Evolutionary conservation across 306 rosid species (phyloP).

Genomic region (Prunus mira): DNA sequence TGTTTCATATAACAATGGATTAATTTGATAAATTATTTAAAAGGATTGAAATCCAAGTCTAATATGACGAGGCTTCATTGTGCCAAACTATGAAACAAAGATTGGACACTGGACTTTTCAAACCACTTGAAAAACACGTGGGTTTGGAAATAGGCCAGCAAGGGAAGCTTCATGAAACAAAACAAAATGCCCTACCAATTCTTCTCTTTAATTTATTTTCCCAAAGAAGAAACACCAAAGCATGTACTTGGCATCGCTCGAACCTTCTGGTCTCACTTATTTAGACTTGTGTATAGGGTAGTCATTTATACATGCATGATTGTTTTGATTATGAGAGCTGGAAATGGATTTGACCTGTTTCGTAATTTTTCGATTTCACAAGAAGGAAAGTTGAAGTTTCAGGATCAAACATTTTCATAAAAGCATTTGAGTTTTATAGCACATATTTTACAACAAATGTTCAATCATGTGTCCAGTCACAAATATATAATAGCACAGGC

Average conservation of each 20-base stretch:
- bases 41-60: neutral
- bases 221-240: neutral
- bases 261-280: neutral
- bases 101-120: neutral
- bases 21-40: too few species aligned
- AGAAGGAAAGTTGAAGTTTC: neutral
- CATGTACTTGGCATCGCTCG: neutral
- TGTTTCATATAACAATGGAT: too few species aligned
- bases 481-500: neutral
- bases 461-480: neutral
- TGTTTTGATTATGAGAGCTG: neutral
- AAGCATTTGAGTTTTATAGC: conserved; percentile 2
- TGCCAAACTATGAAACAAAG: neutral
- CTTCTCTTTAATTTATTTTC: neutral
- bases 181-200: neutral
- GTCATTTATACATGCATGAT: neutral
- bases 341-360: neutral
- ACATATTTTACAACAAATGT: conserved; percentile 11
- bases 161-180: neutral
- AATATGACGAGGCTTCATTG: neutral
- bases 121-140: too few species aligned
- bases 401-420: neutral
- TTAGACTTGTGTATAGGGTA: neutral
- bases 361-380: neutral
- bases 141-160: neutral